Evolutionary conservation across 768 basidiomycete species (phyloP).

Genomic region (Sarcodon aspratus): DNA sequence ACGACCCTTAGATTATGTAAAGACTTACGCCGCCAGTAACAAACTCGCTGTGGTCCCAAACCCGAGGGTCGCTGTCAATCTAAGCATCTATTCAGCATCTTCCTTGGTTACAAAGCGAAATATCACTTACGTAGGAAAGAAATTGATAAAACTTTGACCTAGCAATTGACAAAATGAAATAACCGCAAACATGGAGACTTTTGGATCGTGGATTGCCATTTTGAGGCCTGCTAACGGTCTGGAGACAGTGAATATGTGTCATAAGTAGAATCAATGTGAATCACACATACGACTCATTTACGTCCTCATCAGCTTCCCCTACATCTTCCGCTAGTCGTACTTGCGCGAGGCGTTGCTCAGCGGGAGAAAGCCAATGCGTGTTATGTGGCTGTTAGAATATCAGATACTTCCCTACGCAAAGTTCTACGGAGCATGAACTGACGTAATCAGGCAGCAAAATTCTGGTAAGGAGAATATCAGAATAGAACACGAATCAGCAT

Average conservation of each 20-base stretch:
- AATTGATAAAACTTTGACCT: constrained; percentile 49
- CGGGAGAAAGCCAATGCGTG: constrained; percentile 18
- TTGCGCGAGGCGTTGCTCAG: constrained; percentile 19
- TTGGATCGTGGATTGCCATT: constrained; percentile 27
- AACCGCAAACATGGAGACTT: constrained; percentile 41
- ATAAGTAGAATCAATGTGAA: not conserved
- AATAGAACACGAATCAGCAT: constrained; percentile 9
- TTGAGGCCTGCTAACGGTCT: constrained; percentile 36
- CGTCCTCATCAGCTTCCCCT: constrained; percentile 29
- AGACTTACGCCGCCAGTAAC: constrained; percentile 47
- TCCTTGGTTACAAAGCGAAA: not conserved
- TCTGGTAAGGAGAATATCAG: constrained; percentile 19
- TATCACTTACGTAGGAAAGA: constrained; percentile 38
- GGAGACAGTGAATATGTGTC: not conserved
- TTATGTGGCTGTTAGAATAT: constrained; percentile 9
- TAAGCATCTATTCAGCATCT: constrained; percentile 5
- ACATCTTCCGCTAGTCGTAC: constrained; percentile 19
- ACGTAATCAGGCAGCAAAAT: constrained; percentile 52
- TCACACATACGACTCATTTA: constrained; percentile 41
- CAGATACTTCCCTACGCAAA: not conserved
- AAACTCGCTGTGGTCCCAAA: constrained; percentile 25
- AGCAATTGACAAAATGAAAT: constrained; percentile 39
- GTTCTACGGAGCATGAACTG: constrained; percentile 8
- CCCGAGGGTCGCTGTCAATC: constrained; percentile 21
- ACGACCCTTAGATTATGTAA: constrained; percentile 10